Evolutionary conservation across 495 filamentous ascomycete genomes (phyloP).

Genomic region (Penicillium mononematosum): DNA sequence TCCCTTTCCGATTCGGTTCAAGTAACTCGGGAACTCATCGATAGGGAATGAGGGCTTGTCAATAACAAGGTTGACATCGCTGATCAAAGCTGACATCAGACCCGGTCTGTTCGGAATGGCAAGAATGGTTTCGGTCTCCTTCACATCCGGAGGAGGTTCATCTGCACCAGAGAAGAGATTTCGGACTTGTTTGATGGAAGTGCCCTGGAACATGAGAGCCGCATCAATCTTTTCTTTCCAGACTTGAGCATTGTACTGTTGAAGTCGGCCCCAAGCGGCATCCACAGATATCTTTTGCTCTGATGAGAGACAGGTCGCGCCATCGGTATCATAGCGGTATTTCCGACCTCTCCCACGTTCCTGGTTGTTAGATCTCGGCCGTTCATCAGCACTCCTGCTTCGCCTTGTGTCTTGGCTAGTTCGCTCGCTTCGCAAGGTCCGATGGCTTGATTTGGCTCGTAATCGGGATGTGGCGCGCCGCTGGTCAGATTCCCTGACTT

Average conservation of each 20-base stretch:
- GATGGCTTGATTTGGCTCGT: conserved; percentile 52
- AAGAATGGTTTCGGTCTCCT: conserved; percentile 82
- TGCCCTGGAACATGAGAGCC: conserved; percentile 64
- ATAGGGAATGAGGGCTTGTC: conserved; percentile 93
- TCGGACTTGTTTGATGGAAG: conserved; percentile 74
- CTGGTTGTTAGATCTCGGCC: conserved; percentile 32
- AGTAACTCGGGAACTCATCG: conserved; percentile 73
- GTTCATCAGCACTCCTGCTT: conserved; percentile 55
- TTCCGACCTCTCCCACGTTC: conserved; percentile 40
- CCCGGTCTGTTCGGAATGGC: conserved; percentile 84
- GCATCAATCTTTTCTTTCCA: conserved; percentile 92
- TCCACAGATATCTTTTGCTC: conserved; percentile 66
- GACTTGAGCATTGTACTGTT: conserved; percentile 77
- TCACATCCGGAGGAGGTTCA: conserved; percentile 73
- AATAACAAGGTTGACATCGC: conserved; percentile 78
- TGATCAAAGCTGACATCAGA: conserved; percentile 75
- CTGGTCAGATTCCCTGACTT: conserved; percentile 67
- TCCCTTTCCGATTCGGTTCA: conserved; percentile 88
- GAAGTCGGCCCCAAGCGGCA: conserved; percentile 71
- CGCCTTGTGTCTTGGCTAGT: conserved; percentile 45
- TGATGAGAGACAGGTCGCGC: conserved; percentile 63
- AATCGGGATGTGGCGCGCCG: conserved; percentile 49
- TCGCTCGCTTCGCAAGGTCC: conserved; percentile 45
- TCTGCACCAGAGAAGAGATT: conserved; percentile 80
- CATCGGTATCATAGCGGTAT: conserved; percentile 80